These are phyloP conservation scores for Penicillium crustosum DNA, from an alignment of 2,329 filamentous ascomycete species.

Conservation along the genomic window DNA sequence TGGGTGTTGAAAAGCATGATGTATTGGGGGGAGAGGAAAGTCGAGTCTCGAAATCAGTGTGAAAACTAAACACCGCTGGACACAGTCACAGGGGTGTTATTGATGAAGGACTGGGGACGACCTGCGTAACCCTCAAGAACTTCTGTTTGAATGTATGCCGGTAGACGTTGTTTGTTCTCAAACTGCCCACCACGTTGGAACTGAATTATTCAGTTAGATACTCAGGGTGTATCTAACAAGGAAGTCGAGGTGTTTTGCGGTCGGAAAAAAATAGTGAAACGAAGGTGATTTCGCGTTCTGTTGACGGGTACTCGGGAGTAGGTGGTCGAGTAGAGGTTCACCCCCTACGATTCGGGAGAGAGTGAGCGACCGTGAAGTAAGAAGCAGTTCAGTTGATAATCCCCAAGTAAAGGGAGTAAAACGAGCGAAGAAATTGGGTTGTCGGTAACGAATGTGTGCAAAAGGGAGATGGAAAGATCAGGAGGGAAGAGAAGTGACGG, in stretches of 20 bases:
- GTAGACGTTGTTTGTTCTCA: conserved; percentile 6
- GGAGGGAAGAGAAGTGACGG: conserved; percentile 15
- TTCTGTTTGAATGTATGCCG: conserved; percentile 13
- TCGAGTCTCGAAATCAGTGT: conserved; percentile 9
- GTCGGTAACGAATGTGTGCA: conserved; percentile 18
- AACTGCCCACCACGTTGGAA: neutral
- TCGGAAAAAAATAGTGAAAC: neutral
- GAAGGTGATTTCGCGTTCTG: conserved; percentile 9
- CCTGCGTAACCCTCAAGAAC: conserved; percentile 39
- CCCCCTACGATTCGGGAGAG: conserved; percentile 1
- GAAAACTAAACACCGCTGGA: conserved; percentile 20
- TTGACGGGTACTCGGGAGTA: neutral
- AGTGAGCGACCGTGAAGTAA: conserved; percentile 2
- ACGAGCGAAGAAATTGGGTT: conserved; percentile 6
- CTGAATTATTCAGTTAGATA: conserved; percentile 1
- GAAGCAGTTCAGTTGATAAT: neutral
- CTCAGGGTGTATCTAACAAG: neutral
- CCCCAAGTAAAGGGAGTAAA: neutral
- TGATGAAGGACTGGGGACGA: conserved; percentile 36
- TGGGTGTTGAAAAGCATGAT: conserved; percentile 32
- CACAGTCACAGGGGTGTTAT: conserved; percentile 20
- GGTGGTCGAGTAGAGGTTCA: neutral
- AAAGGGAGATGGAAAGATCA: conserved; percentile 11
- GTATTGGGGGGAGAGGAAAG: conserved; percentile 3
- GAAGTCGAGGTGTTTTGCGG: neutral